Base-by-base conservation (phyloP, 495 filamentous ascomycete species). In the Stereocaulon alpinum region DNA sequence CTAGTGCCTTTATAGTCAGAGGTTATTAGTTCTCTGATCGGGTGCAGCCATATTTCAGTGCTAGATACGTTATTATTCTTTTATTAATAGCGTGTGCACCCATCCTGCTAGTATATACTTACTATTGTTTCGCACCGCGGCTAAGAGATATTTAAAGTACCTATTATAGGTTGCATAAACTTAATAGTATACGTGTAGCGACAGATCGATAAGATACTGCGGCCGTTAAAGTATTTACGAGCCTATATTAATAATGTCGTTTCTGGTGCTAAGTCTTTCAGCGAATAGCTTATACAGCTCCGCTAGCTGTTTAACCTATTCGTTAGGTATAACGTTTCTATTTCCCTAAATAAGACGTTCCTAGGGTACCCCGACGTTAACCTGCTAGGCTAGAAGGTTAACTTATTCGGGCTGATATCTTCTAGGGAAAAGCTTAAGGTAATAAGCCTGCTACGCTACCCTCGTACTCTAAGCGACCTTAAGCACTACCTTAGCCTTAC, bases 121-220 rank as follows among this genome's bases (percentile, higher is more conserved):
- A 57, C 43, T 0, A 58, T 64, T 3, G 43, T 54, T 10, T 42
- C 34, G n/a, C 51, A 64, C 22, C 2, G 51, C 4, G 52, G 58
- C 1, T 43, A 66, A 37, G 64, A 66, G 51, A 37, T 12, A 5
- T 64, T 64, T 15, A 64, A 66, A 1, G 61, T 63, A 0, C 51
- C 62, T 6, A 32, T 63, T 11, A 61, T 64, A 49, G 56, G 62
- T 0, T 66, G 56, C 20, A 40, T 34, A 10, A 66, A 66, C 24
- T 61, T 18, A 2, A 18, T 50, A 9, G 40, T 40, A 1, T 64
- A 66, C n/a, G 42, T 62, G 4, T 9, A 34, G 32, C 32, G 32
- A 4, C 9, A 34, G 9, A 34, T 34, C 32, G 32, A 34, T 34
- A 7, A 43, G 45, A 34, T 51, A 14, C 3, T 59, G 11, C 45